These are phyloP conservation scores for Dalbergia cochinchinensis DNA, from an alignment of 306 rosid species.

Conservation along the genomic window DNA sequence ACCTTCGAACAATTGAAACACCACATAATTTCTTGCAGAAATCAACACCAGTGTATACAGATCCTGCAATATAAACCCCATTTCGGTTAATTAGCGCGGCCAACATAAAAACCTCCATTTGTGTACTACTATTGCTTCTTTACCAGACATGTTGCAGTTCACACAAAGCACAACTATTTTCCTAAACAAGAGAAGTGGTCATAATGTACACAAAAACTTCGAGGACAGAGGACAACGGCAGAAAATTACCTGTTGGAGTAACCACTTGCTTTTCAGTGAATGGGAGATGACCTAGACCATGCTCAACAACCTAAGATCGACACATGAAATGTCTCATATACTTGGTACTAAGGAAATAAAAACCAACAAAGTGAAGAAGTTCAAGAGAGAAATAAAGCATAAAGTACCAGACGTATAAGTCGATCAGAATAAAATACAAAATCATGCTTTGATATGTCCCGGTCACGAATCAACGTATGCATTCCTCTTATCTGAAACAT, in stretches of 20 bases:
- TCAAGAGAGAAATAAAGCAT: conserved; percentile 26
- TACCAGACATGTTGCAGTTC: conserved; percentile 9
- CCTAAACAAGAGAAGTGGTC: conserved; percentile 12
- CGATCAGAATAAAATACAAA: conserved; percentile 97
- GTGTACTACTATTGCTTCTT: conserved; percentile 19
- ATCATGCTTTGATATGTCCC: conserved; percentile 91
- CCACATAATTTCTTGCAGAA: conserved; percentile 98
- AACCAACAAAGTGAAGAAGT: conserved; percentile 32
- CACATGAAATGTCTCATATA: conserved; percentile 16
- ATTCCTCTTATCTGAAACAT: conserved; percentile 89
- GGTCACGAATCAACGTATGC: conserved; percentile 95
- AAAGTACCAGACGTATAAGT: conserved; percentile 87
- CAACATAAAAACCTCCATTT: conserved; percentile 22
- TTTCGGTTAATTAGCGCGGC: conserved; percentile 12
- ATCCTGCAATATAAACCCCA: conserved; percentile 62
- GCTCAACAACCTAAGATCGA: conserved; percentile 87
- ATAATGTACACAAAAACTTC: conserved; percentile 34
- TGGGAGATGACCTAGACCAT: conserved; percentile 96
- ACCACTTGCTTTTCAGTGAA: conserved; percentile 96
- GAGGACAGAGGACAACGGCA: conserved; percentile 14
- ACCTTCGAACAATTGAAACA: conserved; percentile 97
- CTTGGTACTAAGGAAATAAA: conserved; percentile 28
- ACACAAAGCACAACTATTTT: conserved; percentile 30
- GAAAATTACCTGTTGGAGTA: conserved; percentile 84
- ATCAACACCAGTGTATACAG: conserved; percentile 93